Evolutionary conservation across 331 rosid species (phyloP), one percentile per base, ranked within the genome.

Genomic region (Prunus yedoensis): DNA sequence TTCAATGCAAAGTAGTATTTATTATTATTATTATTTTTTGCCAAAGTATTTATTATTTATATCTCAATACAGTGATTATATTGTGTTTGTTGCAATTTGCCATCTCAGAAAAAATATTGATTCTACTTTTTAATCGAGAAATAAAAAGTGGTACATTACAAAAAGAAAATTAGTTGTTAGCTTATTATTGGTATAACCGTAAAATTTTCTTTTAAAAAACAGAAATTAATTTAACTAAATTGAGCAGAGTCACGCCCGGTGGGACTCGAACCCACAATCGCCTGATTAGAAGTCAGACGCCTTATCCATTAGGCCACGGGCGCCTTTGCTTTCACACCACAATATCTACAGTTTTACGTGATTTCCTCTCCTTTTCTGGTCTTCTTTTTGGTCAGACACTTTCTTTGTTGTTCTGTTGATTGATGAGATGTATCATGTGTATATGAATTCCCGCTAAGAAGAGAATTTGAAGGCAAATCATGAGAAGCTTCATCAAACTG

Each of bases 201-300:
- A 35, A 0, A 35, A 12, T 10, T 46, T 46, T 12, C 15, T 1
- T 46, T 46, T 46, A 46, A 12, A 46, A 46, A 10, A 2, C 11
- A 10, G 15, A 10, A 46, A 46, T 1, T 12, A 12, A 6, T 38
- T 38, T 38, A 7, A 38, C 2, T 38, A 38, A 38, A 1, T 38
- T 6, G 17, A 20, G 11, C 27, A 50, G 12, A 5, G 15, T 4
- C 87, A 89, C 91, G 85, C 94, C 83, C 92, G 86, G 87, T 83
- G 97, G 93, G 93, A 92, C 83, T 92, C 96, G 93, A 90, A 92
- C 96, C 89, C 93, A 84, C 88, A 92, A 84, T 89, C 91, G 87
- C 81, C 81, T 83, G 93, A 88, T 85, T 88, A 88, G 93, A 91
- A 89, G 89, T 84, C 90, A 88, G 79, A 82, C 90, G 92, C 94